Conservation (phyloP, 768 basidiomycete genomes). For the Boletus patriciae region DNA sequence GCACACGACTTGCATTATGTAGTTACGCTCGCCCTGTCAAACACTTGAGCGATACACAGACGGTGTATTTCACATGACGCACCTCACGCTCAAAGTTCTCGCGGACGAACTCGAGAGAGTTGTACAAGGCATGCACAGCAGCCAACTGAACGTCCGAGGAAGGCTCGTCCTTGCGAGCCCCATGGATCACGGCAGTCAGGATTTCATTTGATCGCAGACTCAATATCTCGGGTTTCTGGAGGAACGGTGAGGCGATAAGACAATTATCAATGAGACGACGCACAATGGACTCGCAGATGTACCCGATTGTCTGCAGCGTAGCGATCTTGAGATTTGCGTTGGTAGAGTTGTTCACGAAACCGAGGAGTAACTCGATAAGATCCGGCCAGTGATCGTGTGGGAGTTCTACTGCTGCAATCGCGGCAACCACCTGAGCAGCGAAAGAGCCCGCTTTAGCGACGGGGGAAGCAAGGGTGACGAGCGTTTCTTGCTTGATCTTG, state of each 20-base stretch:
- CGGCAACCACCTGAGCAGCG: constrained; percentile 91
- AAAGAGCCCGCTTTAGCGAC: constrained; percentile 75
- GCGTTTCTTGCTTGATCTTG: constrained; percentile 87
- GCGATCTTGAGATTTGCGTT: constrained; percentile 79
- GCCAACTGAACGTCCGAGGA: constrained; percentile 89
- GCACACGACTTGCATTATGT: constrained; percentile 99
- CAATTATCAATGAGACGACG: constrained; percentile 37
- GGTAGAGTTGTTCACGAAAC: constrained; percentile 74
- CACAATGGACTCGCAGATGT: constrained; percentile 95
- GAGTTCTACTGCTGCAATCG: constrained; percentile 91
- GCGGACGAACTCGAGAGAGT: constrained; percentile 95
- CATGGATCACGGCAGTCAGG: constrained; percentile 96
- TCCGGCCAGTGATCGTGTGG: constrained; percentile 87
- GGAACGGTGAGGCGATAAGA: constrained; percentile 6
- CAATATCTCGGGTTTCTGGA: constrained; percentile 89
- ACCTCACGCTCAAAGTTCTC: constrained; percentile 99
- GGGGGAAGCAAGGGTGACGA: constrained; percentile 77
- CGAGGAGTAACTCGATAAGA: constrained; percentile 83
- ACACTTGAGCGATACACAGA: constrained; percentile 2
- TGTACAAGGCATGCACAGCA: constrained; percentile 88
- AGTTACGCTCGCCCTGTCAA: constrained; percentile 92
- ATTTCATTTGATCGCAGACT: constrained; percentile 93
- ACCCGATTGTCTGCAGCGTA: constrained; percentile 95
- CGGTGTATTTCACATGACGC: constrained; percentile 27
- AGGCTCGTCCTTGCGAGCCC: constrained; percentile 93